These are phyloP conservation scores for Xylariaceae sp. DNA, from an alignment of 2,329 filamentous ascomycete species.

Conservation along the genomic window DNA sequence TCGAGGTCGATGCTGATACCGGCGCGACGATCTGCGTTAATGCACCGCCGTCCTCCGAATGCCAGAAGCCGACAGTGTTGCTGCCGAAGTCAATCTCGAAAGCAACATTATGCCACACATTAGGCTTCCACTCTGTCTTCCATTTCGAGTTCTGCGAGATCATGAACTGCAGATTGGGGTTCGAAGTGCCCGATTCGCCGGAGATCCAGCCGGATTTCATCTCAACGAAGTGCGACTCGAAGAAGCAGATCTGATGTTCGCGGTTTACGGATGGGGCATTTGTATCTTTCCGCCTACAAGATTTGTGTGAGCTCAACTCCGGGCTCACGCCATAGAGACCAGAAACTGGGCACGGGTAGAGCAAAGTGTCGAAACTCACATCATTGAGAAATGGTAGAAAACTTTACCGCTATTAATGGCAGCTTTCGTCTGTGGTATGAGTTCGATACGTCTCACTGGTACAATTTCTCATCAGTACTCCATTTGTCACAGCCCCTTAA, in stretches of 20 bases:
- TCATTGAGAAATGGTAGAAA: conserved; percentile 71
- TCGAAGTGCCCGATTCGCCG: conserved; percentile 43
- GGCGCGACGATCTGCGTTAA: conserved; percentile 60
- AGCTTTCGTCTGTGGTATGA: conserved; percentile 69
- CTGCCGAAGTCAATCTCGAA: conserved; percentile 68
- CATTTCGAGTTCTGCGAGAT: conserved; percentile 61
- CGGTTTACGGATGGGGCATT: conserved; percentile 61
- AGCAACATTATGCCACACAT: conserved; percentile 72
- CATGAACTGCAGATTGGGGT: conserved; percentile 63
- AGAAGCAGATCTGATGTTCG: conserved; percentile 65
- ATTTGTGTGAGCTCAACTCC: no score
- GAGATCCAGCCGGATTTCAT: conserved; percentile 66
- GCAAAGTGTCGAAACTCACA: conserved; percentile 25
- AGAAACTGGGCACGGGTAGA: no score
- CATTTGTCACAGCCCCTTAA: no score
- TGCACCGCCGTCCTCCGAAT: conserved; percentile 60
- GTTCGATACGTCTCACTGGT: conserved; percentile 64
- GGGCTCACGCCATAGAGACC: no score
- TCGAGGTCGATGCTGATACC: conserved; percentile 57
- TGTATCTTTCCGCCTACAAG: conserved; percentile 39
- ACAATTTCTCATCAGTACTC: no score
- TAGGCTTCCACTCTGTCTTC: conserved; percentile 59
- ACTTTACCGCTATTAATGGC: conserved; percentile 64
- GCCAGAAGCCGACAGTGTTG: conserved; percentile 65
- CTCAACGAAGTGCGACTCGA: conserved; percentile 74